phyloP scores from a whole-genome alignment of 306 rosid species.

The Crotalaria pallida region DNA sequence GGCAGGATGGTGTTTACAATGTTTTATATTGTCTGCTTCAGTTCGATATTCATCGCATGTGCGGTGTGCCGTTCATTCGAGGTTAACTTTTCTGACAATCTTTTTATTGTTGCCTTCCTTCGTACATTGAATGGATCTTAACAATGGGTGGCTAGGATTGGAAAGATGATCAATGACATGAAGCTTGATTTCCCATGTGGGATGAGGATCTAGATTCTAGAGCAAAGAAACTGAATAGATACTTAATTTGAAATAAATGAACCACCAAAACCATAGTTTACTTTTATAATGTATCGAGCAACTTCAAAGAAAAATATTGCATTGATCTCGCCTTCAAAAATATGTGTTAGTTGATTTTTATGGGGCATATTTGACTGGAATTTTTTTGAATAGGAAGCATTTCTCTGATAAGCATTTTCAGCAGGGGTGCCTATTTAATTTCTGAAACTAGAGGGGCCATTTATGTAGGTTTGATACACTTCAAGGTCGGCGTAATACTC shows the following conservation, averaged over 20 bases:
- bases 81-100: neutral
- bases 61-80: neutral
- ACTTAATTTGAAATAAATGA: neutral
- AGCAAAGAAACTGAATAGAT: neutral
- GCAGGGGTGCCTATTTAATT: neutral
- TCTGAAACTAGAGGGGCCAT: neutral
- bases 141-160: neutral
- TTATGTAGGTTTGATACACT: neutral
- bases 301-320: neutral
- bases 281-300: neutral
- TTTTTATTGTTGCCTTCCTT: slow-evolving; percentile 1
- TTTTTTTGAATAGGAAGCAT: neutral
- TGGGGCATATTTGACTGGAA: neutral
- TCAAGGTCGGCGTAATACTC: neutral
- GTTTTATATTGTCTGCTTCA: neutral
- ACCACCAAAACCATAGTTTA: neutral
- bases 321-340: neutral
- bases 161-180: neutral
- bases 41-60: neutral
- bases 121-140: neutral
- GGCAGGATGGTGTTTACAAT: neutral
- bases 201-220: neutral
- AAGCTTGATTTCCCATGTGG: neutral
- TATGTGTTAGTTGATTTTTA: neutral
- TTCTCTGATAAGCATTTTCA: neutral